phyloP scores from a whole-genome alignment of 1,284 basidiomycete genomes.

The Anthracocystis panici-leucophaei region DNA sequence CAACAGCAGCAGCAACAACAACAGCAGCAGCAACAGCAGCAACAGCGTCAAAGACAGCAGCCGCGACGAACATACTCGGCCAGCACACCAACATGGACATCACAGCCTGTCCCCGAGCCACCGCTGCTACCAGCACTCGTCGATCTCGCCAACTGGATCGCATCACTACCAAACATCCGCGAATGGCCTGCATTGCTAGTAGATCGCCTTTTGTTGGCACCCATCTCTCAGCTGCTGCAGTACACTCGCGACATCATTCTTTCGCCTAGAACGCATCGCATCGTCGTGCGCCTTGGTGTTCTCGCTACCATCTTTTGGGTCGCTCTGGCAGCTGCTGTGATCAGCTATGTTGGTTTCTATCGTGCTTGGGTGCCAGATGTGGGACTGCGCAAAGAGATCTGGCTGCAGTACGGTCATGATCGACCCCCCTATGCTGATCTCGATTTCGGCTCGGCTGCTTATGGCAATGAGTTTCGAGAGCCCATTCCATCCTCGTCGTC shows the following conservation, averaged over 20 bases:
- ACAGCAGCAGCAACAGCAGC: conserved; percentile 23
- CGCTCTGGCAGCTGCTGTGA: conserved; percentile 55
- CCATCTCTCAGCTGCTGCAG: conserved; percentile 35
- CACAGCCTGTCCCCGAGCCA: conserved; percentile 45
- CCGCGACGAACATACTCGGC: conserved; percentile 16
- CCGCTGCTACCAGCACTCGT: conserved; percentile 42
- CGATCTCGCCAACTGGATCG: conserved; percentile 47
- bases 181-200: conserved; percentile 55
- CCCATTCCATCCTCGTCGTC: conserved; percentile 36
- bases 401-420: conserved; percentile 59
- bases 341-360: conserved; percentile 67
- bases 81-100: conserved; percentile 33
- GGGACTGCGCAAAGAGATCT: conserved; percentile 57
- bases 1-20: conserved; percentile 38
- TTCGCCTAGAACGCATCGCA: conserved; percentile 64
- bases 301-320: conserved; percentile 59
- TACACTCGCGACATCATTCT: conserved; percentile 53
- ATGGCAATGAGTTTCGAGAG: conserved; percentile 14
- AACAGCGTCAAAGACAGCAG: conserved; percentile 14
- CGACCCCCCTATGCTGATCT: conserved; percentile 41
- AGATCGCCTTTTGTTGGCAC: conserved; percentile 42
- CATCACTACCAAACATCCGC: conserved; percentile 49
- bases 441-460: conserved; percentile 28
- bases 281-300: conserved; percentile 60
- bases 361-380: conserved; percentile 66